Base-by-base conservation (phyloP, 2,329 filamentous ascomycete species). In the Colletotrichum theobromicola region DNA sequence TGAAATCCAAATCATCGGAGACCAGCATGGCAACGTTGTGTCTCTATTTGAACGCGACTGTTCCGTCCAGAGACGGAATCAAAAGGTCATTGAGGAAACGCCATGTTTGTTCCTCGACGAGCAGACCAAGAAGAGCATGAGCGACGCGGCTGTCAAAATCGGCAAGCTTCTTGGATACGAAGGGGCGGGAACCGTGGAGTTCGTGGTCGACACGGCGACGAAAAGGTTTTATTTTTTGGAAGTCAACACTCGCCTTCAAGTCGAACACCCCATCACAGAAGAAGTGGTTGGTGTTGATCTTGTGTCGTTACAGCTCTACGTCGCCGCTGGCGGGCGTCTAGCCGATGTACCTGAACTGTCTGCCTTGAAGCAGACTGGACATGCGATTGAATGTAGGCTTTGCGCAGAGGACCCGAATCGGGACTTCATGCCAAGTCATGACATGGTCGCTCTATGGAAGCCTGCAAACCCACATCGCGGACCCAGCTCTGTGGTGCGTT, bases 191-290 rank as follows among this genome's bases (percentile, higher is more conserved):
- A 87, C 85, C 0, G 83, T 86, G 2, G 85, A 87, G 75, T 86
- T 85, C 34, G 75, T 87, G 0, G 79, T 84, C 8, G 82, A 85
- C 64, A 77, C 77, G 9, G 72, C 76, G 5, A 79, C 79, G 0
- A 77, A 76, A 0, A 72, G 78, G 5, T 86, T 84, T 70, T 88
- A 87, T 13, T 71, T 71, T 10, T 32, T 71, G 21, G 68, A 71
- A 71, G 87, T 89, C 80, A 87, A 90, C 86, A 77, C 94, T 0
- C 87, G 94, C 13, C 82, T 95, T 4, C 94, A 95, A 77, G 94
- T 96, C 28, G 94, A 95, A 80, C 94, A 95, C 77, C 93, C 93
- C 0, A 92, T 71, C 26, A 66, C 68, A 5, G 62, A 71, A 5
- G 42, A 64, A 32, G 62, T 61, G 7, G 35, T 35, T 13, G 42